Evolutionary conservation across 331 rosid genomes (phyloP), one percentile per base, ranked within the genome.

Genomic region (Quercus phellos): DNA sequence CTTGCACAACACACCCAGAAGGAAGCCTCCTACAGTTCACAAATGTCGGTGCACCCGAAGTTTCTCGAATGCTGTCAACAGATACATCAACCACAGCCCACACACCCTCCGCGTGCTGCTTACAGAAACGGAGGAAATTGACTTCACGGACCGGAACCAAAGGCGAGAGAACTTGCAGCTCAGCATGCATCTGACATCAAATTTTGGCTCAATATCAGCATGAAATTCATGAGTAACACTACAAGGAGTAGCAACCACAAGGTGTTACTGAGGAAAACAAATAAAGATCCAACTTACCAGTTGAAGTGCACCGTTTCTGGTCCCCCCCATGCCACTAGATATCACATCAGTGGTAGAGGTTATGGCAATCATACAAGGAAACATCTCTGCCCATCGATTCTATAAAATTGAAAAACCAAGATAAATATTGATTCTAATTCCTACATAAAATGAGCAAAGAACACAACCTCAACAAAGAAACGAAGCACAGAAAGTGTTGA

Each of bases 1-100:
- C 99, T 84, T 95, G 97, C 21, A 93, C 94, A 32, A 95, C 86
- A 81, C 97, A 95, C 10, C 99, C 99, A 64, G 99, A 95, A 77
- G 99, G 99, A 68, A 90, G 97, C 80, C 91, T 90, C 87, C 98
- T 83, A 29, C 91, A 91, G 85, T 80, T 90, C 19, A 77, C 21
- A 83, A 88, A 94, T 51, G 85, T 64, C 0, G 94, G 80, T 30
- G 88, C 79, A 3, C 84, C 86, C 17, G 94, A 87, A 72, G 85
- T 79, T 54, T 92, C 93, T 12, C 93, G 71, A 76, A 94, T 77
- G 74, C 79, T 63, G 55, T 93, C 99, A 1, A 95, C 75, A 0
- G 99, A 93, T 53, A 95, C 91, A 54, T 95, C 99, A 6, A 93
- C 99, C 68, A 93, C 95, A 5, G 96, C 99, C 99, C 99, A 95